Conservation (phyloP, 2,329 filamentous ascomycete species). For the Ceratocystis lukuohia region DNA sequence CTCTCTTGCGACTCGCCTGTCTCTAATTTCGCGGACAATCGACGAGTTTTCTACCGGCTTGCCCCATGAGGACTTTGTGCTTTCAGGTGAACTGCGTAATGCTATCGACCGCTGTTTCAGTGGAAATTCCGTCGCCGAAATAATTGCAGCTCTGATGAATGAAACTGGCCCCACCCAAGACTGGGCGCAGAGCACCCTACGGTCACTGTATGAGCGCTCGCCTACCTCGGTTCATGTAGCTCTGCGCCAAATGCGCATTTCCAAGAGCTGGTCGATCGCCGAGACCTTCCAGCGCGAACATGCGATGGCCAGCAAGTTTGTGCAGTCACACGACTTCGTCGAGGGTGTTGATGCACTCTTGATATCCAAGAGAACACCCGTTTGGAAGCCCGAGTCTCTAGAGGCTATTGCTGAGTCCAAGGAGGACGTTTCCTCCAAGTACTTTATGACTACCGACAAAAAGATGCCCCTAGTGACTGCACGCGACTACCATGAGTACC, state of each 20-base stretch:
- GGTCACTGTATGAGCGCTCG: slow-evolving; percentile 63
- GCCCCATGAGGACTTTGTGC: slow-evolving; percentile 53
- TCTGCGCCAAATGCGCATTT: slow-evolving; percentile 67
- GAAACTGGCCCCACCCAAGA: slow-evolving; percentile 39
- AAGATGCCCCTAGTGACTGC: slow-evolving; percentile 41
- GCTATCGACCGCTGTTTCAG: slow-evolving; percentile 78
- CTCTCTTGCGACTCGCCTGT: slow-evolving; percentile 45
- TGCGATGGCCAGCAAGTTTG: slow-evolving; percentile 73
- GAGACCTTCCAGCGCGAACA: slow-evolving; percentile 80
- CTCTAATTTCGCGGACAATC: slow-evolving; percentile 71
- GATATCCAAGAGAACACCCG: slow-evolving; percentile 35
- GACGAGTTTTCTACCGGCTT: slow-evolving; percentile 83
- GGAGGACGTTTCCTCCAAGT: slow-evolving; percentile 41
- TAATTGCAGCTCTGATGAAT: slow-evolving; percentile 51
- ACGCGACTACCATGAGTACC: slow-evolving; percentile 58
- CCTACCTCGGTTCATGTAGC: slow-evolving; percentile 80
- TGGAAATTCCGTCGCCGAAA: slow-evolving; percentile 52
- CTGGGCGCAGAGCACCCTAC: slow-evolving; percentile 69
- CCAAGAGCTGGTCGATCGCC: slow-evolving; percentile 61
- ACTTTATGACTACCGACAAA: slow-evolving; percentile 48
- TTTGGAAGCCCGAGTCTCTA: slow-evolving; percentile 64
- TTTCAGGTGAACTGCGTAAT: slow-evolving; percentile 55
- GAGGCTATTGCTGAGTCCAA: slow-evolving; percentile 42
- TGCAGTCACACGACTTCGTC: slow-evolving; percentile 80
- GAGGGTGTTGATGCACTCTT: slow-evolving; percentile 55